Base-by-base conservation (phyloP, 2,329 filamentous ascomycete genomes). In the Xylaria sp. region DNA sequence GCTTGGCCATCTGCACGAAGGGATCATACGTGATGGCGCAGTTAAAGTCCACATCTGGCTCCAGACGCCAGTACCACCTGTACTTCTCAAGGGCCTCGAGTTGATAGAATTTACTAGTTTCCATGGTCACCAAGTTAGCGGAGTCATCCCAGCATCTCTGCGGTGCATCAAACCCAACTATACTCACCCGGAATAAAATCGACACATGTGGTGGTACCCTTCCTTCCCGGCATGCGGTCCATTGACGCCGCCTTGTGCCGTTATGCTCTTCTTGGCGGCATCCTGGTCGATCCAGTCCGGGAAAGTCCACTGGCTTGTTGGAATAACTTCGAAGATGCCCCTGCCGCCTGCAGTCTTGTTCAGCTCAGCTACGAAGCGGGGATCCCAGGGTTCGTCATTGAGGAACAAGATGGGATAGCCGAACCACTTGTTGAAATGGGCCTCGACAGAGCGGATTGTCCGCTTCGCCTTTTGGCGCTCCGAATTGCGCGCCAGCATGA, bases 11-110 rank as follows among this genome's bases (percentile, higher is more conserved):
- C 64, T 81, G 76, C 21, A 76, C 77, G 56, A 82, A 82, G 14
- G 79, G 79, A 66, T 82, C 79, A 71, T 82, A 82, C n/a, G 78
- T 79, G 38, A 82, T 78, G 56, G 77, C 75, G 73, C 79, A 82
- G 64, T 73, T 76, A 64, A 78, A 81, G 54, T 80, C 75, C 57
- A 80, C 77, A 55, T 80, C 77, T 19, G 79, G 78, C 60, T 82
- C 79, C 21, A 82, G 71, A 12, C 79, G 74, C 79, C 79, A 82
- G 71, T 82, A 82, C 78, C 79, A 82, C 67, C 77, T 79, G 73
- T 79, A 82, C 47, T 76, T 71, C 65, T 72, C 71, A 21, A 82
- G 71, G 1, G 72, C 76, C 7, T 78, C 75, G 52, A 80, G 73
- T 43, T 77, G 74, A 74, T 80, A 82, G 64, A 82, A 81, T 53